Evolutionary conservation across 1,284 basidiomycete species (phyloP).

Genomic region (Erythrobasidium hasegawianum): DNA sequence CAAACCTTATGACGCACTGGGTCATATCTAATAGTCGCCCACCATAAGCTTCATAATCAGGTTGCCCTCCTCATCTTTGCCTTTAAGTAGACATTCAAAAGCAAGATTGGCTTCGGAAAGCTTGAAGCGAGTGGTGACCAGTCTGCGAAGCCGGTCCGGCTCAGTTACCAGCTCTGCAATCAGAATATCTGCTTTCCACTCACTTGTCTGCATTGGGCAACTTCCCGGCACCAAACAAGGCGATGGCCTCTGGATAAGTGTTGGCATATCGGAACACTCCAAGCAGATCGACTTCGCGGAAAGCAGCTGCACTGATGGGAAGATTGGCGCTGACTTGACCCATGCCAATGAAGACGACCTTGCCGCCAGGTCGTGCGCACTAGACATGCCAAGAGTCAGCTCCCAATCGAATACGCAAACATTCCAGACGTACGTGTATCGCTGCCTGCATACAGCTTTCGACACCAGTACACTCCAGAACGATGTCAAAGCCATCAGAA

Average conservation of each 20-base stretch:
- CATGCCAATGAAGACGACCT: conserved; percentile 92
- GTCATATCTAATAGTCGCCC: conserved; percentile 44
- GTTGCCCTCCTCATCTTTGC: conserved; percentile 69
- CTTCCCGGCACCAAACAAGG: conserved; percentile 63
- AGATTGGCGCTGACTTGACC: conserved; percentile 75
- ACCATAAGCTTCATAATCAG: conserved; percentile 85
- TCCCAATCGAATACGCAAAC: background rate
- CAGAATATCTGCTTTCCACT: background rate
- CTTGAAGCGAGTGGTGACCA: conserved; percentile 74
- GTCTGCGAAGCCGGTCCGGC: conserved; percentile 38
- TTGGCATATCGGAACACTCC: conserved; percentile 75
- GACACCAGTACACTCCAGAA: conserved; percentile 93
- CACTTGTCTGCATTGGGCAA: conserved; percentile 61
- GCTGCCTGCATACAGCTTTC: conserved; percentile 55
- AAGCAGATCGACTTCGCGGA: conserved; percentile 87
- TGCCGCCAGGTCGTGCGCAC: conserved; percentile 76
- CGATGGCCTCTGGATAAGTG: conserved; percentile 78
- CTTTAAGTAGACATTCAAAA: conserved; percentile 71
- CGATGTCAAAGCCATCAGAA: conserved; percentile 78
- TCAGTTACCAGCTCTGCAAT: conserved; percentile 13
- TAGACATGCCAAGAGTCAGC: conserved; percentile 46
- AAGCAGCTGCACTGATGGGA: conserved; percentile 74
- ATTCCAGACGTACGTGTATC: conserved; percentile 41
- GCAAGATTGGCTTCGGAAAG: conserved; percentile 65
- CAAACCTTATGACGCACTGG: no score